Evolutionary conservation across 192 early-diverging fungal genomes (phyloP).

Genomic region (Entomortierella lignicola): DNA sequence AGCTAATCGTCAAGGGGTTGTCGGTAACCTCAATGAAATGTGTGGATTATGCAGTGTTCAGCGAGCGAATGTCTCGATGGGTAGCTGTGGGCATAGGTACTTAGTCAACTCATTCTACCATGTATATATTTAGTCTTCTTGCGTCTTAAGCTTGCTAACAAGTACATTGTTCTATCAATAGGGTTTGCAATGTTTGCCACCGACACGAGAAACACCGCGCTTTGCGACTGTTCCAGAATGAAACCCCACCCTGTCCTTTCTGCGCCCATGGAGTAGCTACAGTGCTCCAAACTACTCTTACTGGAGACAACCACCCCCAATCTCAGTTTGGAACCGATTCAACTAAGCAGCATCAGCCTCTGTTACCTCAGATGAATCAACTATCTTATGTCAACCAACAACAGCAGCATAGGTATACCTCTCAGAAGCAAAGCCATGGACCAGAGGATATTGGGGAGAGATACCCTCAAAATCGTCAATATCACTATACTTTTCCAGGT

Average conservation of each 20-base stretch:
- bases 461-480: conserved; percentile 9
- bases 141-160: not conserved
- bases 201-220: conserved; percentile 39
- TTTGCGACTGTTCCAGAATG: conserved; percentile 18
- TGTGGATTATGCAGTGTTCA: conserved; percentile 41
- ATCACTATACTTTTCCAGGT: conserved; percentile 6
- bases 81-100: conserved; percentile 50
- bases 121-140: not conserved
- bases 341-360: conserved; percentile 6
- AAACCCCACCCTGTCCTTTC: conserved; percentile 25
- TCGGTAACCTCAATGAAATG: not conserved
- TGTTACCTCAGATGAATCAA: conserved; percentile 2
- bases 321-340: not conserved
- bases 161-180: not conserved
- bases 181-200: conserved; percentile 39
- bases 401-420: conserved; percentile 3
- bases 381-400: conserved; percentile 5
- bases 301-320: not conserved
- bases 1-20: not conserved
- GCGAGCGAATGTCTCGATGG: conserved; percentile 4
- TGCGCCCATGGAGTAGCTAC: conserved; percentile 24
- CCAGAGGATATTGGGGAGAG: conserved; percentile 4
- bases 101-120: too few relatives aligned
- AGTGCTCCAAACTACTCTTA: not conserved
- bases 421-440: not conserved